Evolutionary conservation across 2,329 filamentous ascomycete species (phyloP).

Genomic region (Aspergillus ochraceus): DNA sequence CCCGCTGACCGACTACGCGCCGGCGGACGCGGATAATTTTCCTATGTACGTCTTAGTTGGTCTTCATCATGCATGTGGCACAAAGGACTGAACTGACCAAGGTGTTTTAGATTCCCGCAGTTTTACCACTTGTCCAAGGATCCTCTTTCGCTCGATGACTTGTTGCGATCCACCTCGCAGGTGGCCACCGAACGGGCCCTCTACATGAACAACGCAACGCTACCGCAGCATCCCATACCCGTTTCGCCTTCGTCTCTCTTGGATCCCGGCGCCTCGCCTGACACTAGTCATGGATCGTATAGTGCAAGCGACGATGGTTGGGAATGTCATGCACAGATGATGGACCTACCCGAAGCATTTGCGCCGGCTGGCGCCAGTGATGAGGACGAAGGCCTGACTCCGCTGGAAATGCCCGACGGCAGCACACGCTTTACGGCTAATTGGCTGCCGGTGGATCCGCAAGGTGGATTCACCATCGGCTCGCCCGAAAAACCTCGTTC

Average conservation of each 20-base stretch:
- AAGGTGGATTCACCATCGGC: constrained; percentile 30
- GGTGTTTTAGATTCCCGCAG: not conserved
- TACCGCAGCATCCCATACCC: constrained; percentile 7
- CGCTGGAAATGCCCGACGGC: constrained; percentile 35
- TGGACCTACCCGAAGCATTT: not conserved
- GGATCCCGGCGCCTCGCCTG: constrained; percentile 25
- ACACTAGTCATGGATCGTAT: constrained; percentile 19
- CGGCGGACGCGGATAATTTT: not conserved
- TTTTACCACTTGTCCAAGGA: not conserved
- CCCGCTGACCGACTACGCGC: not conserved
- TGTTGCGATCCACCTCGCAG: constrained; percentile 21
- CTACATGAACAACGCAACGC: constrained; percentile 23
- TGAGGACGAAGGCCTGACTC: constrained; percentile 19
- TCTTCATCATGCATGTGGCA: not conserved
- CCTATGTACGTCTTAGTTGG: not conserved
- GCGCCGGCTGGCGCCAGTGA: not conserved
- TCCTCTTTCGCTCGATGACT: constrained; percentile 10
- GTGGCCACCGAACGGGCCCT: constrained; percentile 23
- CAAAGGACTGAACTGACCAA: not conserved
- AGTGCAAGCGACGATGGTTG: constrained; percentile 23
- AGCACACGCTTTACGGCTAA: constrained; percentile 31
- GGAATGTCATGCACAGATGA: constrained; percentile 13
- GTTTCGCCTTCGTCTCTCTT: constrained; percentile 9
- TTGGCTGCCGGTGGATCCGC: constrained; percentile 33
- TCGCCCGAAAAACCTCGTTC: not conserved